These are phyloP conservation scores for Ustilago loliicola DNA, from an alignment of 1,284 basidiomycete genomes.

Conservation along the genomic window DNA sequence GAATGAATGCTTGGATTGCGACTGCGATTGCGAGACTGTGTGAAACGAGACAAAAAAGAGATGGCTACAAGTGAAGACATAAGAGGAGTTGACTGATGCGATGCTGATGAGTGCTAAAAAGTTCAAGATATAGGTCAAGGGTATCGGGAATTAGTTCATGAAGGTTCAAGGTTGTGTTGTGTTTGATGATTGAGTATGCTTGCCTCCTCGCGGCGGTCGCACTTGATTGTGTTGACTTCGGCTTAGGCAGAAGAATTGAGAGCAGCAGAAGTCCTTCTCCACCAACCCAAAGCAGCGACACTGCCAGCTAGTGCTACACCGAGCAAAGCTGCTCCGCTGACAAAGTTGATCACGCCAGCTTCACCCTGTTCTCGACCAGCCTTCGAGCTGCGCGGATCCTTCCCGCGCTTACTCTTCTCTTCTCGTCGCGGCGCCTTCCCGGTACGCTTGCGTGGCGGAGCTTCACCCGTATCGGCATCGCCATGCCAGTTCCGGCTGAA, in stretches of 20 bases:
- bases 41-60: not conserved
- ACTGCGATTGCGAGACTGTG: slow-evolving; percentile 8
- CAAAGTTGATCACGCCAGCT: slow-evolving; percentile 49
- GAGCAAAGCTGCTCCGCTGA: slow-evolving; percentile 53
- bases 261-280: slow-evolving; percentile 47
- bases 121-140: not conserved
- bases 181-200: not conserved
- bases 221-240: no score
- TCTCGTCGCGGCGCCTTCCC: slow-evolving; percentile 21
- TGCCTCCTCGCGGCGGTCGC: no score
- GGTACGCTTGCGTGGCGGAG: slow-evolving; percentile 22
- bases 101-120: slow-evolving; percentile 1
- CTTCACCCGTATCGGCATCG: slow-evolving; percentile 13
- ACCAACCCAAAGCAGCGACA: slow-evolving; percentile 53
- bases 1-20: not conserved
- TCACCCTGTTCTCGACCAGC: slow-evolving; percentile 24
- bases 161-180: not conserved
- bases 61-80: slow-evolving; percentile 13
- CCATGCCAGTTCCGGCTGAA: slow-evolving; percentile 29
- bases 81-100: slow-evolving; percentile 5
- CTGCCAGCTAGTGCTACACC: slow-evolving; percentile 52
- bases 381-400: slow-evolving; percentile 19
- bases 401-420: slow-evolving; percentile 32
- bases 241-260: slow-evolving; percentile 35
- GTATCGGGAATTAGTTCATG: not conserved